These are phyloP conservation scores for Eremochloa ophiuroides DNA, from an alignment of 176 grass and related monocot genomes.

Conservation along the genomic window DNA sequence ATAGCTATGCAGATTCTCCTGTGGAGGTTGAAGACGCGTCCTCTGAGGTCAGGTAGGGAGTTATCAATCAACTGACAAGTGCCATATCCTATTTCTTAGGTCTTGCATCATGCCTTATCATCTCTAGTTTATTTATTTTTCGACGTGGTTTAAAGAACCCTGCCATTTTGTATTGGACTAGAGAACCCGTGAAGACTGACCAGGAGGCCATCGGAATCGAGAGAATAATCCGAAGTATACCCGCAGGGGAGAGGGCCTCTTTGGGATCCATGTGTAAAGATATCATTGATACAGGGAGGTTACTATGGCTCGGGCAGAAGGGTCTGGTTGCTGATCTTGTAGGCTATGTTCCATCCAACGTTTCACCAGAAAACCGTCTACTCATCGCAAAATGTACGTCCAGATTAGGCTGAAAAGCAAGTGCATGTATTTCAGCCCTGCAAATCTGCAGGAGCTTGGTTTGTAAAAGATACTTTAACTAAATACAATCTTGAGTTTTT, in stretches of 20 bases:
- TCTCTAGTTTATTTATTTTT: neutral
- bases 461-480: neutral
- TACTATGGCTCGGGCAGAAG: conserved; percentile 58
- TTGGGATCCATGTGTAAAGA: conserved; percentile 89
- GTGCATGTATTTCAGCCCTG: neutral
- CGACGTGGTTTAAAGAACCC: neutral
- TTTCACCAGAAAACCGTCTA: conserved; percentile 85
- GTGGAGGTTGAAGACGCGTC: conserved; percentile 24
- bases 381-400: conserved; percentile 50
- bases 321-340: conserved; percentile 61
- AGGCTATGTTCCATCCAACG: conserved; percentile 56
- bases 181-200: conserved; percentile 28
- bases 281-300: conserved; percentile 57
- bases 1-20: conserved; percentile 42
- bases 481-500: neutral
- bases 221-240: conserved; percentile 51
- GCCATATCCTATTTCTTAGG: neutral
- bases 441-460: neutral
- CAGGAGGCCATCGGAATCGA: conserved; percentile 27
- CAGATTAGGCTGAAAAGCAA: neutral
- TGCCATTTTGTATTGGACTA: neutral
- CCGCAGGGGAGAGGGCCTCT: conserved; percentile 37
- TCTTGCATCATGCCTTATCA: neutral
- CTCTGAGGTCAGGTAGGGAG: conserved; percentile 36
- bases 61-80: neutral